phyloP scores from a whole-genome alignment of 2,329 filamentous ascomycete species.

The Apiospora aurea region DNA sequence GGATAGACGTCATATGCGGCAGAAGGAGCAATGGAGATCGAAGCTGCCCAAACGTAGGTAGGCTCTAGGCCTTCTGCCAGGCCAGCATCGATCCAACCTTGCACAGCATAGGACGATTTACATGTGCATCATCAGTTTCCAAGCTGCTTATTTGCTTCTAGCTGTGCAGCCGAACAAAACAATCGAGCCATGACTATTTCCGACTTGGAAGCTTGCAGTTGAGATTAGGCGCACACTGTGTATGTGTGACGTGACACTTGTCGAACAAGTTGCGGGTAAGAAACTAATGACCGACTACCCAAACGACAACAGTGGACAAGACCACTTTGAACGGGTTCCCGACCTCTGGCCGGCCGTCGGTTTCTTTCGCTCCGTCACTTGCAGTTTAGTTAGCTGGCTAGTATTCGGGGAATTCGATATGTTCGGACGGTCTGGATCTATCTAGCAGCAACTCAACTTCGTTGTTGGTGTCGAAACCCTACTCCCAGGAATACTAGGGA shows the following conservation, averaged over 20 bases:
- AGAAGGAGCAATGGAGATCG: background rate
- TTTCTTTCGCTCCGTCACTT: background rate
- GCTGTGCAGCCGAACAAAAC: background rate
- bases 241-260: slow-evolving; percentile 9
- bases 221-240: background rate
- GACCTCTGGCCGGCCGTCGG: background rate
- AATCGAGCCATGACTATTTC: background rate
- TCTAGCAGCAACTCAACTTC: background rate
- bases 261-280: background rate
- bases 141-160: slow-evolving; percentile 3
- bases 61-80: background rate
- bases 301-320: background rate
- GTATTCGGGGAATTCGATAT: slow-evolving; percentile 12
- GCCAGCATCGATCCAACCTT: slow-evolving; percentile 9
- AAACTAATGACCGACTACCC: background rate
- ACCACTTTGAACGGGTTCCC: background rate
- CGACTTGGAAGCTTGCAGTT: background rate
- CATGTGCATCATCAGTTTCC: background rate
- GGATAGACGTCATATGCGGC: background rate
- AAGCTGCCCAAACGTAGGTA: background rate
- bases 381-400: background rate
- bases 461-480: background rate
- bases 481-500: no score
- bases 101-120: background rate
- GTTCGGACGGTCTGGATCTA: slow-evolving; percentile 17